Base-by-base conservation (phyloP, 106 monocot genomes). In the Phalaenopsis aphrodite region DNA sequence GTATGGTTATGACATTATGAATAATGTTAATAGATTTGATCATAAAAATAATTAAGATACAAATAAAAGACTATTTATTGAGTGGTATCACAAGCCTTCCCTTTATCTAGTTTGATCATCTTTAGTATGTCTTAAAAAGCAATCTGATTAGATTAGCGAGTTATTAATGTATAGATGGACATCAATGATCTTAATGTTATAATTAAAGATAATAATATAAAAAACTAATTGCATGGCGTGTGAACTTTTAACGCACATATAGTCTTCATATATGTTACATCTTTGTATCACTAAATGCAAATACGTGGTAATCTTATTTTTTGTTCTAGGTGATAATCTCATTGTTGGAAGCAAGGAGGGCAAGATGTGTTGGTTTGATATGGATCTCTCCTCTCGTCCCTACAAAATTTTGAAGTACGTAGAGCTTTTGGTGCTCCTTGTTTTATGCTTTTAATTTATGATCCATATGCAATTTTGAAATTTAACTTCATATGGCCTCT, bases 271-370 rank as follows among this genome's bases (percentile, higher is more conserved):
- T 42, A 3, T 74, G 6, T 6, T 74, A 19, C 37, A 45, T 74
- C 2, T 45, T 2, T 69, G 5, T 45, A 43, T 43, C 19, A 74
- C 19, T 74, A 74, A 39, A 42, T 74, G 30, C 66, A n/a, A 46
- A 23, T 30, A 16, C 74, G 0, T 36, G 69, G 69, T 37, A 69
- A 42, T 12, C 49, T 58, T 78, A 42, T 45, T 72, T 75, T 41
- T 46, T 8, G 67, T n/a, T 82, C 36, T 87, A 99, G 99, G 99
- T 86, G 95, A 95, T 72, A 94, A 99, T 93, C 82, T 99, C 56
- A 93, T 99, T 87, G 95, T 95, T 36, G 99, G 99, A 67, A 99
- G 95, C 87, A 99, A 83, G 79, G 99, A 99, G 77, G 99, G 99
- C 14, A 99, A 99, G 81, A 79, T 99, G 77, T 91, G 95, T 75